These are phyloP conservation scores for Rhododendron vialii DNA, from an alignment of 148 eudicot genomes.

Conservation along the genomic window DNA sequence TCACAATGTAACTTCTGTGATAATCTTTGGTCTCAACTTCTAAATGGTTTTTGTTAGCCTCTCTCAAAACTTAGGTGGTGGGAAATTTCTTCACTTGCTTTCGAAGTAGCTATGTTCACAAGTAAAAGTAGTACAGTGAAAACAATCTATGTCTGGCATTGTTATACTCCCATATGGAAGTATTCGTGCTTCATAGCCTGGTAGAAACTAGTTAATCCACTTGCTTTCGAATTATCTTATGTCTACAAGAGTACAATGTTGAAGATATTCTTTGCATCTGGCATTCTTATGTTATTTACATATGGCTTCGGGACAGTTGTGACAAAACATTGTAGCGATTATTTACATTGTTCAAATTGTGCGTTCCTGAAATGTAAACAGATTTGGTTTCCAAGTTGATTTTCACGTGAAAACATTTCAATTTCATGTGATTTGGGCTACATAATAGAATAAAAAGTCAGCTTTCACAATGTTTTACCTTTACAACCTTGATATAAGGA, in stretches of 20 bases:
- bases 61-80: not conserved
- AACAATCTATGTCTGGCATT: too few relatives aligned
- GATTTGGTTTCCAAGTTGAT: not conserved
- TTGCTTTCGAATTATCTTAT: not conserved
- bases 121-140: too few relatives aligned
- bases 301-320: not conserved
- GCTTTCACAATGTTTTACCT: not conserved
- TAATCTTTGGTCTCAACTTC: not conserved
- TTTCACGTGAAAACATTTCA: not conserved
- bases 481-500: not conserved
- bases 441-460: not conserved
- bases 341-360: not conserved
- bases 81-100: not conserved
- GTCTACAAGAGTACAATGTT: not conserved
- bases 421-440: not conserved
- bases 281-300: not conserved
- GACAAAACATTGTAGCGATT: not conserved
- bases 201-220: too few relatives aligned
- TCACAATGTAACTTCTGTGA: not conserved
- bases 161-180: too few relatives aligned
- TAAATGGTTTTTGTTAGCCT: not conserved
- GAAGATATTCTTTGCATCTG: not conserved
- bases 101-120: not conserved
- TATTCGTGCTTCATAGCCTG: too few relatives aligned
- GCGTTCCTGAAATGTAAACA: not conserved